Evolutionary conservation across 805 yeast genomes (phyloP).

Genomic region (Candida ortonii): DNA sequence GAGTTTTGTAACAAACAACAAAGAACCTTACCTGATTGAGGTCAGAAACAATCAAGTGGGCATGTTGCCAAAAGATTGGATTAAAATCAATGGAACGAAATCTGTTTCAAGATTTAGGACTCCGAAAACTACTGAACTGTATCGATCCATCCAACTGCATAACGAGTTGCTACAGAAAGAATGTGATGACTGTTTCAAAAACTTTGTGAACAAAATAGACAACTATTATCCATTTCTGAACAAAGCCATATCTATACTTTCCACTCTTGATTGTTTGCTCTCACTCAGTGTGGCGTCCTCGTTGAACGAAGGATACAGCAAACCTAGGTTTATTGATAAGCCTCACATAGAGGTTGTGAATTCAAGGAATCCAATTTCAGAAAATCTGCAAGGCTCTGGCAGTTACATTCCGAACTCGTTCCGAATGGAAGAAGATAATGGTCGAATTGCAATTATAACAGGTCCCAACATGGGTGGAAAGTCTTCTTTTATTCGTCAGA

Average conservation of each 20-base stretch:
- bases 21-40: slow-evolving; percentile 74
- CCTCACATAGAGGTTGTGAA: slow-evolving; percentile 49
- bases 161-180: slow-evolving; percentile 49
- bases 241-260: slow-evolving; percentile 44
- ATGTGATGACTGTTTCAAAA: slow-evolving; percentile 46
- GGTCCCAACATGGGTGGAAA: slow-evolving; percentile 93
- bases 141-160: slow-evolving; percentile 56
- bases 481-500: slow-evolving; percentile 70
- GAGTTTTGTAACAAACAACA: slow-evolving; percentile 52
- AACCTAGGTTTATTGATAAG: slow-evolving; percentile 49
- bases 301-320: slow-evolving; percentile 40
- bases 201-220: slow-evolving; percentile 41
- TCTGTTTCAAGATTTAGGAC: slow-evolving; percentile 71
- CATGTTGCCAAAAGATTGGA: slow-evolving; percentile 70
- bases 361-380: slow-evolving; percentile 45
- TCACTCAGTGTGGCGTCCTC: slow-evolving; percentile 63
- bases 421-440: slow-evolving; percentile 41
- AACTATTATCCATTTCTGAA: slow-evolving; percentile 38
- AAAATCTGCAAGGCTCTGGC: slow-evolving; percentile 15
- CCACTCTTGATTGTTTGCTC: slow-evolving; percentile 62
- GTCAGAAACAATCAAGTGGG: slow-evolving; percentile 58
- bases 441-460: slow-evolving; percentile 63
- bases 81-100: slow-evolving; percentile 67
- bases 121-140: slow-evolving; percentile 50
- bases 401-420: slow-evolving; percentile 67